A percentile compares a stretch with the other conserved stretches of the same genome.
phyloP scores from a whole-genome alignment of 371 early-diverging fungal species.

The Synchytrium microbalum region DNA sequence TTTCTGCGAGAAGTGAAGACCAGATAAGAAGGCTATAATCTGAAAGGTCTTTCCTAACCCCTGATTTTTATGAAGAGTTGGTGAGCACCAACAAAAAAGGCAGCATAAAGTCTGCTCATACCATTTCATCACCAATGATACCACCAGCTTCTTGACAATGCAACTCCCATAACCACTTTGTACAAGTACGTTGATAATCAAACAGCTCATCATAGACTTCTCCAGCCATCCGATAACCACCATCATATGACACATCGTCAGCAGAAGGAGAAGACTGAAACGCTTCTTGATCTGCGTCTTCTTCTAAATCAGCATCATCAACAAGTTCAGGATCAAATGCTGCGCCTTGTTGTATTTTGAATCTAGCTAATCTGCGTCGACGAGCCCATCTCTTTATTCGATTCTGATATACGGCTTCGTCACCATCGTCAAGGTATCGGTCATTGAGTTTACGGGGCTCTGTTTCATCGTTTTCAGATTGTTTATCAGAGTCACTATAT shows the following conservation, averaged over 20 bases:
- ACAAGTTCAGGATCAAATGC: not conserved
- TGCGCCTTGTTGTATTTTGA: not conserved
- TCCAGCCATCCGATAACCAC: constrained; percentile 64
- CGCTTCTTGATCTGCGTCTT: constrained; percentile 12
- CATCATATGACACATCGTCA: constrained; percentile 52
- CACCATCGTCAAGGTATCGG: constrained; percentile 35
- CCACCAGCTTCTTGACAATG: constrained; percentile 86
- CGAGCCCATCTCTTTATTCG: constrained; percentile 27
- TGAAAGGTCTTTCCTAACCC: constrained; percentile 98
- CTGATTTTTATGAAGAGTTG: constrained; percentile 21
- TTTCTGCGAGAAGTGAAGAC: constrained; percentile 51
- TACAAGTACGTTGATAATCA: constrained; percentile 87
- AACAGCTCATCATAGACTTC: constrained; percentile 79
- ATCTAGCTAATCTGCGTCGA: constrained; percentile 16
- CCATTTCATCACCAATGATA: constrained; percentile 97
- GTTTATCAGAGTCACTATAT: constrained; percentile 7
- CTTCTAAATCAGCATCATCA: constrained; percentile 7
- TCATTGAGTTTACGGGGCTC: constrained; percentile 21
- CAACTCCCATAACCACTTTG: constrained; percentile 90
- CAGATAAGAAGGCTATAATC: constrained; percentile 72
- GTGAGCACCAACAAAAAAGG: not conserved
- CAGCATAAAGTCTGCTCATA: constrained; percentile 17
- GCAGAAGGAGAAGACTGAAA: constrained; percentile 49
- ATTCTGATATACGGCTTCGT: constrained; percentile 31
- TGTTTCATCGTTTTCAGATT: constrained; percentile 12